Conservation (phyloP, 1,284 basidiomycete genomes). For the Sanghuangporus baumii region DNA sequence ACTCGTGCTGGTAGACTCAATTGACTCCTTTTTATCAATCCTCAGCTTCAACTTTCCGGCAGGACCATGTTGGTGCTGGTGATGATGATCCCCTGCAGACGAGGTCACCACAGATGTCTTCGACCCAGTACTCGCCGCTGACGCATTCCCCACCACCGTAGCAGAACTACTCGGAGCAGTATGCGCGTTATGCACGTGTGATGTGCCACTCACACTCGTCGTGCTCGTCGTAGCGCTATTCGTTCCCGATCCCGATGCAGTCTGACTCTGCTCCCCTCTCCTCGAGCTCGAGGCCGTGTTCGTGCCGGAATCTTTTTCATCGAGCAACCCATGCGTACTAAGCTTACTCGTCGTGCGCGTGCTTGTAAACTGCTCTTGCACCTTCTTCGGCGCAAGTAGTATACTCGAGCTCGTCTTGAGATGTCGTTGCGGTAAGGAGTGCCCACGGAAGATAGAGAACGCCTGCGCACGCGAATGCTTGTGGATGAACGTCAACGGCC, state of each 20-base stretch:
- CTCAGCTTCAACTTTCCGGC: conserved; percentile 14
- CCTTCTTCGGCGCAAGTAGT: conserved; percentile 61
- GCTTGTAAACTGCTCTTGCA: conserved; percentile 71
- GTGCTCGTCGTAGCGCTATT: conserved; percentile 10
- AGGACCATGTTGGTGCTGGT: no score
- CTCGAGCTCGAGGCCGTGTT: not conserved
- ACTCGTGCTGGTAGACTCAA: conserved; percentile 15
- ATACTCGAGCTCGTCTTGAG: conserved; percentile 45
- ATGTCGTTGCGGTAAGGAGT: conserved; percentile 33
- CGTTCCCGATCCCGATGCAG: conserved; percentile 5
- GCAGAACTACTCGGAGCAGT: not conserved
- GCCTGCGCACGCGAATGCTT: conserved; percentile 72
- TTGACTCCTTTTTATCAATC: conserved; percentile 20
- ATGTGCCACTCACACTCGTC: conserved; percentile 1
- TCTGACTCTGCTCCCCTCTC: not conserved
- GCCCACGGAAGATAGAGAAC: conserved; percentile 68
- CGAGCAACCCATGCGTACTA: conserved; percentile 59
- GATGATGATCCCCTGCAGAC: not conserved
- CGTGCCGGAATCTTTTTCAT: conserved; percentile 29
- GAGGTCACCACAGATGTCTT: not conserved
- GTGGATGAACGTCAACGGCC: conserved; percentile 64
- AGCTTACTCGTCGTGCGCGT: conserved; percentile 69
- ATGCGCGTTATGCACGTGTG: not conserved
- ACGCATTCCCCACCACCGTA: no score
- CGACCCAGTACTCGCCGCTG: not conserved